Evolutionary conservation across 495 filamentous ascomycete genomes (phyloP).

Genomic region (Hypoxylon crocopeplum): DNA sequence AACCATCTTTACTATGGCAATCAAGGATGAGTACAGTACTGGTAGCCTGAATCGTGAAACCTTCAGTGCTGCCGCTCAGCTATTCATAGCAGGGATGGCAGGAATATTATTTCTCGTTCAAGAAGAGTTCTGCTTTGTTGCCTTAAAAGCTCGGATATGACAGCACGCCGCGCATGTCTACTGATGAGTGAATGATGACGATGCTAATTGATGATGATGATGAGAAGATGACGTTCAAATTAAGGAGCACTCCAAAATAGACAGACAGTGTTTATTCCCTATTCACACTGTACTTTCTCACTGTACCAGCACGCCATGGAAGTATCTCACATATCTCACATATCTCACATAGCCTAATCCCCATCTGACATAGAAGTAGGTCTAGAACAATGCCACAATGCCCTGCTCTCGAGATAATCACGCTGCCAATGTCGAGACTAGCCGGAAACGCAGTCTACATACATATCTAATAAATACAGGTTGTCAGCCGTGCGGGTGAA

Average conservation of each 20-base stretch:
- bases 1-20: too few relatives aligned
- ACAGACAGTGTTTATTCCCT: too few relatives aligned
- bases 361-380: constrained; percentile 11
- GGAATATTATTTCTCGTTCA: too few relatives aligned
- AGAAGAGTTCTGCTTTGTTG: neutral
- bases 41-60: too few relatives aligned
- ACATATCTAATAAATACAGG: constrained; percentile 22
- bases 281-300: too few relatives aligned
- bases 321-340: too few relatives aligned
- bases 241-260: too few relatives aligned
- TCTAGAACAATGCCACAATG: constrained; percentile 27
- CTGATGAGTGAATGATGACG: constrained; percentile 3
- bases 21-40: too few relatives aligned
- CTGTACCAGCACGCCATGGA: too few relatives aligned
- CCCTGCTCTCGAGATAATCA: constrained; percentile 25
- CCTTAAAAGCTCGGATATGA: constrained; percentile 3
- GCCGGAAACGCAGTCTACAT: constrained; percentile 15
- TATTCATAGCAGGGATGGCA: too few relatives aligned
- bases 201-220: constrained; percentile 7
- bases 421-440: constrained; percentile 13
- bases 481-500: constrained; percentile 11
- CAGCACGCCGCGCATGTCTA: neutral
- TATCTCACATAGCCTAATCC: constrained; percentile 24
- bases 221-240: constrained; percentile 30
- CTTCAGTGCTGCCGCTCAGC: too few relatives aligned